These are phyloP conservation scores for Colletotrichum tanaceti DNA, from an alignment of 2,329 filamentous ascomycete species.

Conservation along the genomic window DNA sequence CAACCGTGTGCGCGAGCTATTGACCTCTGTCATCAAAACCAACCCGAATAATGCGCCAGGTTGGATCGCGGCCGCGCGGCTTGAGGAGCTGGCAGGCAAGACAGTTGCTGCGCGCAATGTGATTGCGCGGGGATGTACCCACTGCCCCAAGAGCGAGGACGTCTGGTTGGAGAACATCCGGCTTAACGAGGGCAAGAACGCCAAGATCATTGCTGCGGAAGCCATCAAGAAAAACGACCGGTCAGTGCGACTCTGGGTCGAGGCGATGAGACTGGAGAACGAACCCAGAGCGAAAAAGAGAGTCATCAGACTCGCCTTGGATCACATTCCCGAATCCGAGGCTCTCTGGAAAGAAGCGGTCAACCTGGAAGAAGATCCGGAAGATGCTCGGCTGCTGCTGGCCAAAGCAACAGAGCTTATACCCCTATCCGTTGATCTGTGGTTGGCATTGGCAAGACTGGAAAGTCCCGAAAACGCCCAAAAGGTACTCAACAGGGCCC, in stretches of 20 bases:
- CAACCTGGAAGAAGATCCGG: slow-evolving; percentile 90
- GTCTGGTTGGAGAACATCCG: slow-evolving; percentile 97
- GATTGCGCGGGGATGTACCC: slow-evolving; percentile 87
- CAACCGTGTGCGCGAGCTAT: slow-evolving; percentile 87
- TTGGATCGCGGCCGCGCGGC: slow-evolving; percentile 92
- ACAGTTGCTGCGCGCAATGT: slow-evolving; percentile 88
- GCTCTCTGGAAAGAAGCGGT: slow-evolving; percentile 98
- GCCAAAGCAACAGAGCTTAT: slow-evolving; percentile 97
- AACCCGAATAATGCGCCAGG: slow-evolving; percentile 95
- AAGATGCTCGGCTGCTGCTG: slow-evolving; percentile 87
- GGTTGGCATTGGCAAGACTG: slow-evolving; percentile 91
- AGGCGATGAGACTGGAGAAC: slow-evolving; percentile 92
- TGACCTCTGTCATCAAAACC: slow-evolving; percentile 98
- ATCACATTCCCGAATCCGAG: slow-evolving; percentile 93
- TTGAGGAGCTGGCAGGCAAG: slow-evolving; percentile 94
- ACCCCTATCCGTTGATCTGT: slow-evolving; percentile 91
- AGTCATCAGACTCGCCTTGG: slow-evolving; percentile 89
- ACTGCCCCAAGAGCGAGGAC: slow-evolving; percentile 94
- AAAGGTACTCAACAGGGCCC: slow-evolving; percentile 93
- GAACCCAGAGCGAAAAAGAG: slow-evolving; percentile 88
- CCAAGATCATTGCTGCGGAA: slow-evolving; percentile 93
- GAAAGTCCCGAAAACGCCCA: slow-evolving; percentile 93
- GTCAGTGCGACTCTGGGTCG: slow-evolving; percentile 91
- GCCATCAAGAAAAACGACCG: slow-evolving; percentile 92
- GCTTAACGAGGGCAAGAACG: slow-evolving; percentile 90